Evolutionary conservation across 1,284 basidiomycete species (phyloP).

Genomic region (Ceraceosorus guamensis): DNA sequence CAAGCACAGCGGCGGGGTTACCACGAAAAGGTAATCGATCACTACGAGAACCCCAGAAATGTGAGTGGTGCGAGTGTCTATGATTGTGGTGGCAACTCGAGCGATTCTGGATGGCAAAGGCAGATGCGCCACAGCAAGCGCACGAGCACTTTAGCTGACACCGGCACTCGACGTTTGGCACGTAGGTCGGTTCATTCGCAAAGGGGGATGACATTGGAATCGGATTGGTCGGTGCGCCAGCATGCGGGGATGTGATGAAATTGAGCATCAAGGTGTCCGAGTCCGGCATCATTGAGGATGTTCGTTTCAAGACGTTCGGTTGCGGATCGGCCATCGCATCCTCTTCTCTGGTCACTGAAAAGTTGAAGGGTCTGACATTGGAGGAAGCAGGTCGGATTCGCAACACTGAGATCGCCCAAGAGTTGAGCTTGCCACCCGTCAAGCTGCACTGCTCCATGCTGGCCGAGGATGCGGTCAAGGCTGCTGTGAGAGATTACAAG

Average conservation of each 20-base stretch:
- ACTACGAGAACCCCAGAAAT: conserved; percentile 48
- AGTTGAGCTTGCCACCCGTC: conserved; percentile 76
- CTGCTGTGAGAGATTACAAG: conserved; percentile 47
- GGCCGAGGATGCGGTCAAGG: conserved; percentile 89
- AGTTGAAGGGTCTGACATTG: conserved; percentile 86
- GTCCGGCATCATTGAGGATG: conserved; percentile 85
- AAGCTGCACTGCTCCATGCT: conserved; percentile 75
- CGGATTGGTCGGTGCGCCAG: conserved; percentile 94
- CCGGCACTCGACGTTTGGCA: too few species aligned
- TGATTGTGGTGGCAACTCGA: neutral
- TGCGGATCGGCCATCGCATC: conserved; percentile 96
- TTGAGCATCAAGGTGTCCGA: conserved; percentile 97
- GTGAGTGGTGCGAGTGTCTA: conserved; percentile 13
- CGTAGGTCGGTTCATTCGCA: conserved; percentile 90
- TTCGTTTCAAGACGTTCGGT: conserved; percentile 70
- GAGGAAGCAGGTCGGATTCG: conserved; percentile 93
- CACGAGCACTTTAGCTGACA: too few species aligned
- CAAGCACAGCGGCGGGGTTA: conserved; percentile 29
- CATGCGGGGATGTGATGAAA: conserved; percentile 94
- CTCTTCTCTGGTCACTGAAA: conserved; percentile 64
- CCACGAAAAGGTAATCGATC: conserved; percentile 48
- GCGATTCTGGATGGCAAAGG: neutral
- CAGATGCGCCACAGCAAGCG: neutral
- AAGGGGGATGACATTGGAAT: conserved; percentile 95
- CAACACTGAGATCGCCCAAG: conserved; percentile 99